A percentile compares a stretch with the other conserved stretches of the same genome.
Conservation (phyloP, 2,329 filamentous ascomycete genomes). For the Fusarium beomiforme region DNA sequence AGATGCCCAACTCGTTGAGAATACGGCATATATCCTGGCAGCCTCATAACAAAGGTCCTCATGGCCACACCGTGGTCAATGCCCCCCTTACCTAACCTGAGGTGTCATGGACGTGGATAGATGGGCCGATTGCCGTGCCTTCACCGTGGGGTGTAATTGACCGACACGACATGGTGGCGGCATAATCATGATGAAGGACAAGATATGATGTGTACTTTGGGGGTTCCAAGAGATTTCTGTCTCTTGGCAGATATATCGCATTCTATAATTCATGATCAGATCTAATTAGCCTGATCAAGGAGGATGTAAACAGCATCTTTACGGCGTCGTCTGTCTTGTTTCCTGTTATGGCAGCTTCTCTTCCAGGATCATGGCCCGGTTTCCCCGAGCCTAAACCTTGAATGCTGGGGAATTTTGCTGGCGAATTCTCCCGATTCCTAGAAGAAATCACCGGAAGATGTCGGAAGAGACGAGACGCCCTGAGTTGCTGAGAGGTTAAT, state of each 20-base stretch:
- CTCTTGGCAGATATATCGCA: background rate
- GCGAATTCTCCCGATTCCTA: conserved; percentile 8
- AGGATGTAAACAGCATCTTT: background rate
- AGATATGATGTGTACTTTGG: conserved; percentile 9
- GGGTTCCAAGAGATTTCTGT: background rate
- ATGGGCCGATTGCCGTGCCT: conserved; percentile 41
- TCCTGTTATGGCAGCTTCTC: conserved; percentile 5
- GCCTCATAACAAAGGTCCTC: conserved; percentile 37
- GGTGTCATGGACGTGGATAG: conserved; percentile 42
- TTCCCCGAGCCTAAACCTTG: conserved; percentile 26
- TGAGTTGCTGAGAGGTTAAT: conserved; percentile 10
- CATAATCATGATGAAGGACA: conserved; percentile 22
- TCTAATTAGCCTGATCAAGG: background rate
- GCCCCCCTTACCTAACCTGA: conserved; percentile 23
- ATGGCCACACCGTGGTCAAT: conserved; percentile 43
- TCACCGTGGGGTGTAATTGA: conserved; percentile 38
- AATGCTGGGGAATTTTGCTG: conserved; percentile 1
- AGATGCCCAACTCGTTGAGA: conserved; percentile 29
- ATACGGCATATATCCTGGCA: conserved; percentile 30
- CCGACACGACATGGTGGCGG: conserved; percentile 40
- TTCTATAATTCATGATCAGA: conserved; percentile 8
- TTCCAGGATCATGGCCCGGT: conserved; percentile 16
- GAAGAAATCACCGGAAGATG: conserved; percentile 2
- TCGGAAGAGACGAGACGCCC: conserved; percentile 1
- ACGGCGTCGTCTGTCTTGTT: conserved; percentile 11